Evolutionary conservation across 176 grass and related monocot species (phyloP).

Genomic region (Melocanna baccifera): DNA sequence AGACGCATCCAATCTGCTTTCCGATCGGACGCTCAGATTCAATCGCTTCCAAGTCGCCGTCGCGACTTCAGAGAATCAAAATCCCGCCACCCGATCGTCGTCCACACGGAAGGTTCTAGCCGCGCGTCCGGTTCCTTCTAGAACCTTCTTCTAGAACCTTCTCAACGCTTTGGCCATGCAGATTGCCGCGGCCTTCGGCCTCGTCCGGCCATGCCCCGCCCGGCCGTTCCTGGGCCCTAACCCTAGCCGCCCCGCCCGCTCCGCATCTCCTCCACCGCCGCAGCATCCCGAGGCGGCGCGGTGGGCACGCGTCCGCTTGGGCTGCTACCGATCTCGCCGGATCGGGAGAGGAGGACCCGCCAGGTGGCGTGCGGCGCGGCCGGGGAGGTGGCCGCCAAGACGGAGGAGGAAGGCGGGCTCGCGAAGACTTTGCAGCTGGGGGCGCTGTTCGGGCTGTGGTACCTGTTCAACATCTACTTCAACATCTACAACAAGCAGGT

Average conservation of each 20-base stretch:
- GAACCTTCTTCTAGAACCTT: too few species aligned
- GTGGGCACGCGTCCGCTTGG: neutral
- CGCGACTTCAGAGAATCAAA: too few species aligned
- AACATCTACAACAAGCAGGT: conserved; percentile 97
- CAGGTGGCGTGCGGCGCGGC: conserved; percentile 9
- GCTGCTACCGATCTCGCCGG: conserved; percentile 39
- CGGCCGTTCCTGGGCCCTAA: conserved; percentile 1
- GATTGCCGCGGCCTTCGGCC: conserved; percentile 42
- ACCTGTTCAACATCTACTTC: conserved; percentile 92
- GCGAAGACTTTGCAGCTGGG: conserved; percentile 54
- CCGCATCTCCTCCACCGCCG: neutral
- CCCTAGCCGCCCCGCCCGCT: neutral
- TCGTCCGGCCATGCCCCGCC: conserved; percentile 40
- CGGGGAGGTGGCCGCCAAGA: neutral
- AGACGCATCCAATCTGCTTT: too few species aligned
- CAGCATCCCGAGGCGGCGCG: neutral
- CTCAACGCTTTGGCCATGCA: conserved; percentile 22
- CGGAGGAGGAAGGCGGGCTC: conserved; percentile 18
- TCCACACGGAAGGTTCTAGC: neutral
- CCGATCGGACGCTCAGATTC: too few species aligned
- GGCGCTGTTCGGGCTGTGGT: conserved; percentile 71
- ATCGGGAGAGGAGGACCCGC: conserved; percentile 1
- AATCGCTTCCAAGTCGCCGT: too few species aligned
- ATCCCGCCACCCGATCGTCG: too few species aligned
- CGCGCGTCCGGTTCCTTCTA: neutral